Evolutionary conservation across 805 yeast genomes (phyloP), one percentile per base, ranked within the genome.

Genomic region (Limtongozyma cylindracea): DNA sequence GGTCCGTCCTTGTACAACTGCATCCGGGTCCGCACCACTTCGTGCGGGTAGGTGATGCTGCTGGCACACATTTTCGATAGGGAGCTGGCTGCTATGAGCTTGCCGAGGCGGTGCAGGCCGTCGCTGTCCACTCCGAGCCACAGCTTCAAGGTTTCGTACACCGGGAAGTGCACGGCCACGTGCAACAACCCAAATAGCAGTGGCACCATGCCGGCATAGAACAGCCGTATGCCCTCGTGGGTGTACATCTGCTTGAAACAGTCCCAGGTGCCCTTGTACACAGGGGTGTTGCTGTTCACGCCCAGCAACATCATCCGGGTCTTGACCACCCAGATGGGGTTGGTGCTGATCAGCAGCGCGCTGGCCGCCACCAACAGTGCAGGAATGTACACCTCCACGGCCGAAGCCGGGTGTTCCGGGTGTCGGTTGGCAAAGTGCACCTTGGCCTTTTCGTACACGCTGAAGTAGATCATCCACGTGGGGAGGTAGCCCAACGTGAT

Each of bases 301-400:
- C 20, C 68, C 36, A 76, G 92, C 19, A 82, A 53, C 96, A 88
- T 88, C 23, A 88, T 48, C 35, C 98, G 53, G 2, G 98, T 88
- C 41, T 88, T 88, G 15, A 88, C 82, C 20, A 88, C 96, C 98
- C 98, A 88, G 9, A 84, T 76, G 8, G 98, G 98, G 41, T 88
- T 88, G 0, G 93, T 84, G 6, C 68, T 42, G 8, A 77, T 53
- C 1, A 96, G 73, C 2, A 92, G 73, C 6, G 69, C 63, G 25
- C 76, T 64, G 14, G 98, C 98, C 2, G 96, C 93, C 4, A 77
- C 60, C 22, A 84, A 56, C 1, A 98, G 95, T n/a, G n/a, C n/a
- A n/a, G n/a, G n/a, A n/a, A n/a, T n/a, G n/a, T n/a, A n/a, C n/a
- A n/a, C n/a, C n/a, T n/a, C n/a, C n/a, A n/a, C n/a, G n/a, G n/a